phyloP scores from a whole-genome alignment of 176 grass and related monocot species.

The Eleusine coracana region DNA sequence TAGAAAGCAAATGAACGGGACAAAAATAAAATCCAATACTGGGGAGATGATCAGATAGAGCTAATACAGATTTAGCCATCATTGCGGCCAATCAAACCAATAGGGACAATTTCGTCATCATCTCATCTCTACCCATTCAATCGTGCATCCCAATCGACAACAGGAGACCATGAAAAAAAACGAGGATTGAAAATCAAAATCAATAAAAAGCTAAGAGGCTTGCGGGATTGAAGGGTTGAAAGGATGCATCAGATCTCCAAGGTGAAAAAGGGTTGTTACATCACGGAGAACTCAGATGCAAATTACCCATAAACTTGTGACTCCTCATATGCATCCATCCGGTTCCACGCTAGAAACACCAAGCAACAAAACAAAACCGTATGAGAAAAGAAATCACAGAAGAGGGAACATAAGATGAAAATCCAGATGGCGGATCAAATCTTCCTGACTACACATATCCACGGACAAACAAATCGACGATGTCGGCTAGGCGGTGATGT shows the following conservation, averaged over 20 bases:
- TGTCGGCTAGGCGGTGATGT: too few relatives aligned
- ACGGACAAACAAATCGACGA: too few relatives aligned
- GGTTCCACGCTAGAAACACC: too few relatives aligned
- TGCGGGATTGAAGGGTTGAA: too few relatives aligned
- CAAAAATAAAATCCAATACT: too few relatives aligned
- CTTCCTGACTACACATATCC: too few relatives aligned
- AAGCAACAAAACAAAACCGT: too few relatives aligned
- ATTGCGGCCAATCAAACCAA: slow-evolving; percentile 55
- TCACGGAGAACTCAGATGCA: slow-evolving; percentile 50
- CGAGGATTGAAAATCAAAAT: not conserved
- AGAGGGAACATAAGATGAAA: too few relatives aligned
- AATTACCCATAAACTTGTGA: slow-evolving; percentile 58
- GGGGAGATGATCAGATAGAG: slow-evolving; percentile 46
- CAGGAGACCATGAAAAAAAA: not conserved
- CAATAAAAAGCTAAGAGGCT: not conserved
- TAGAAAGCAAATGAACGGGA: too few relatives aligned
- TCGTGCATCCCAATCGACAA: not conserved
- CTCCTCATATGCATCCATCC: slow-evolving; percentile 42
- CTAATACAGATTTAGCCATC: slow-evolving; percentile 56
- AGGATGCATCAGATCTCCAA: slow-evolving; percentile 48
- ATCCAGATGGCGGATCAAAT: too few relatives aligned
- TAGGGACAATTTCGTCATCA: slow-evolving; percentile 50
- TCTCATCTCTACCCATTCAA: not conserved
- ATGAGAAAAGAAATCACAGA: too few relatives aligned
- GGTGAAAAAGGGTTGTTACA: slow-evolving; percentile 55